Percentiles rank a stretch among this genome's conserved stretches.
phyloP scores from a whole-genome alignment of 805 yeast genomes.

The Saccharomycopsis fermentans region DNA sequence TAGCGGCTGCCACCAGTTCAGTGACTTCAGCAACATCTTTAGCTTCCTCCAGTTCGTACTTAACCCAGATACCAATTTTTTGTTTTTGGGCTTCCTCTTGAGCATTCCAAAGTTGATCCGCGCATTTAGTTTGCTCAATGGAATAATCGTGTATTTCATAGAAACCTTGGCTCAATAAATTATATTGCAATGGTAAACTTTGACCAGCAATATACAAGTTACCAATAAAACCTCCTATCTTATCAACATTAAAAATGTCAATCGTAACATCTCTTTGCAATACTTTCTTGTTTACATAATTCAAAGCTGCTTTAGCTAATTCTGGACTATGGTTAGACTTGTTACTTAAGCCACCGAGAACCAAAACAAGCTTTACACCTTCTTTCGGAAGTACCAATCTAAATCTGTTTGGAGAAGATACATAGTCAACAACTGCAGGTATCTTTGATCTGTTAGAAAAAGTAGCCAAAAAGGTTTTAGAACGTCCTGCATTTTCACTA shows the following conservation, averaged over 20 bases:
- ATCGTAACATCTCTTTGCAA: slow-evolving; percentile 68
- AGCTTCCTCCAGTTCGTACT: slow-evolving; percentile 39
- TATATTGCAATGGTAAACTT: slow-evolving; percentile 45
- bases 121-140: slow-evolving; percentile 45
- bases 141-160: slow-evolving; percentile 59
- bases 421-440: slow-evolving; percentile 62
- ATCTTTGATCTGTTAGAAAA: slow-evolving; percentile 56
- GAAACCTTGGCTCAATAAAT: slow-evolving; percentile 51
- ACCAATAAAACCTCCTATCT: slow-evolving; percentile 74
- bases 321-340: slow-evolving; percentile 27
- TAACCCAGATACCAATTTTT: slow-evolving; percentile 58
- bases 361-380: slow-evolving; percentile 55
- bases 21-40: slow-evolving; percentile 10
- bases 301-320: slow-evolving; percentile 41
- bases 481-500: slow-evolving; percentile 60
- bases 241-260: slow-evolving; percentile 61
- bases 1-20: slow-evolving; percentile 17
- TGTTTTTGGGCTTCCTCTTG: slow-evolving; percentile 48
- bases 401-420: slow-evolving; percentile 58
- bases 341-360: slow-evolving; percentile 62
- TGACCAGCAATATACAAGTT: slow-evolving; percentile 45
- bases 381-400: slow-evolving; percentile 62
- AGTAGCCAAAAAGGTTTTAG: slow-evolving; percentile 63
- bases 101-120: slow-evolving; percentile 45
- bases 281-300: slow-evolving; percentile 41